Conservation (phyloP, 345 rosid genomes). For the Citrus mangshanensis region DNA sequence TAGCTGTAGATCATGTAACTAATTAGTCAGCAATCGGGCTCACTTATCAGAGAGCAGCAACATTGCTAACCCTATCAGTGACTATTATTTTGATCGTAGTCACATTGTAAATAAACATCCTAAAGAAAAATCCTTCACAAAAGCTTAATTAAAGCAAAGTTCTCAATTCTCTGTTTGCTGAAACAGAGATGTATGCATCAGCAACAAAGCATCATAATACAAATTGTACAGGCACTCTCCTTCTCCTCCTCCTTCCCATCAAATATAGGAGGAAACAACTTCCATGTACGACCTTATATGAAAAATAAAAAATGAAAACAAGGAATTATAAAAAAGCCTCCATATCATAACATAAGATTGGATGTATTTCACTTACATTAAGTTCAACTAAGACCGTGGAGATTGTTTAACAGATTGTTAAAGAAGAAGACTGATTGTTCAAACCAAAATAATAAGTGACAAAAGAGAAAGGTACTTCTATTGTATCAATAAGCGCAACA, state of each 20-base stretch:
- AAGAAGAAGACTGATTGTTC: background rate
- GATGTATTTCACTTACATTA: too few relatives aligned
- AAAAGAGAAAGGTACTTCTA: background rate
- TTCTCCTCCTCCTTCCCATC: too few relatives aligned
- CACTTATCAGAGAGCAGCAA: background rate
- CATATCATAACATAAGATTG: too few relatives aligned
- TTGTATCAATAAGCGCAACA: background rate
- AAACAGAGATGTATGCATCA: background rate
- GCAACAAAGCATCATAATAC: background rate
- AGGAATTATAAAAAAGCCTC: too few relatives aligned
- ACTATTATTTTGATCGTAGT: background rate
- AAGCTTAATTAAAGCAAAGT: background rate
- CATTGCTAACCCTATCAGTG: background rate
- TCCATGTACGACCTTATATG: too few relatives aligned
- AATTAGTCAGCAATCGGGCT: background rate
- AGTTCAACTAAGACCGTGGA: too few relatives aligned
- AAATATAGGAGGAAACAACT: background rate
- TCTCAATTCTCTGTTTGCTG: background rate
- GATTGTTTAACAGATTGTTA: background rate
- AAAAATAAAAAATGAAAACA: too few relatives aligned
- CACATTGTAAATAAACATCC: too few relatives aligned
- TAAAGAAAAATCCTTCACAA: background rate
- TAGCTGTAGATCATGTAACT: background rate
- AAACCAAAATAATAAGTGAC: background rate
- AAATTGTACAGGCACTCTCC: background rate